A percentile compares a stretch with the other conserved stretches of the same genome.
phyloP scores from a whole-genome alignment of 2,329 filamentous ascomycete genomes.

The Colletotrichum musae region DNA sequence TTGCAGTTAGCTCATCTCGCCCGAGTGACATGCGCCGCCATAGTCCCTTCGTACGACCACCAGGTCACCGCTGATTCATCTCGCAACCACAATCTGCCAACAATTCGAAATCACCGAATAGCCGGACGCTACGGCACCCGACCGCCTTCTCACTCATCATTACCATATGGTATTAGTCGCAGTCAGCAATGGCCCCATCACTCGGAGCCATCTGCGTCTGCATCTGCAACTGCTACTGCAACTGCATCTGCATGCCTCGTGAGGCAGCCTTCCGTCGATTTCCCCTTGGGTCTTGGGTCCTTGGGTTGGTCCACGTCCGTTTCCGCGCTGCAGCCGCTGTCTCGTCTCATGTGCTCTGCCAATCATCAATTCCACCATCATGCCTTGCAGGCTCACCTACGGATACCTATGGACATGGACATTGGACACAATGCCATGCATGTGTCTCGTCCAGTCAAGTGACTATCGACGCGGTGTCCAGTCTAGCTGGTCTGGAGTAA shows the following conservation, averaged over 20 bases:
- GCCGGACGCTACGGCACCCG: background rate
- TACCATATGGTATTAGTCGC: background rate
- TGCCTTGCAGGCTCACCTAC: background rate
- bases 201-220: constrained; percentile 8
- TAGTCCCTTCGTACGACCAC: constrained; percentile 20
- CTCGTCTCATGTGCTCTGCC: constrained; percentile 30
- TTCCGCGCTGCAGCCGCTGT: constrained; percentile 11
- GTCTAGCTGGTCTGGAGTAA: background rate
- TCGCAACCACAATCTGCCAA: constrained; percentile 21
- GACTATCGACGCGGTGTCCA: background rate
- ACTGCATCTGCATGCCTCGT: constrained; percentile 22
- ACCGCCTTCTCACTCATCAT: background rate
- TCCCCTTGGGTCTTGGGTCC: background rate
- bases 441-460: constrained; percentile 6
- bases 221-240: constrained; percentile 15
- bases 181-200: background rate
- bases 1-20: constrained; percentile 25
- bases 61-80: constrained; percentile 40
- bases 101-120: constrained; percentile 3
- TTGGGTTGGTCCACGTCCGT: constrained; percentile 24
- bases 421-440: background rate
- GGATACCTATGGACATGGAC: too few relatives aligned
- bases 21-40: constrained; percentile 35
- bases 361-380: background rate
- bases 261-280: constrained; percentile 24